Evolutionary conservation across 2,329 filamentous ascomycete species (phyloP).

Genomic region (Diaporthe longicolla): DNA sequence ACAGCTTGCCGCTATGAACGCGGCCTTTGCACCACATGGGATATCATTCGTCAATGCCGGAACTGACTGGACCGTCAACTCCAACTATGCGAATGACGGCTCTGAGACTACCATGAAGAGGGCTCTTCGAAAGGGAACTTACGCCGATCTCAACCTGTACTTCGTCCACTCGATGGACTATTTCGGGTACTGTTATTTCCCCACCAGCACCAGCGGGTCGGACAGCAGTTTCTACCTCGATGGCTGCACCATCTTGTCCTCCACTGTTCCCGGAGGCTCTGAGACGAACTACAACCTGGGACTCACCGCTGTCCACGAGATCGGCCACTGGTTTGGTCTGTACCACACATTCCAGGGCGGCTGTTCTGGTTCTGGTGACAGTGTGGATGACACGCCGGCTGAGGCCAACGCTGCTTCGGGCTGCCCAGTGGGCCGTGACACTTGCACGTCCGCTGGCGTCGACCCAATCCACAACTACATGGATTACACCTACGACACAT

Average conservation of each 20-base stretch:
- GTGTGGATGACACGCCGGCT: conserved; percentile 57
- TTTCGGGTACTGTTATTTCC: conserved; percentile 64
- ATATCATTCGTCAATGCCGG: conserved; percentile 61
- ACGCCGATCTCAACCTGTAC: conserved; percentile 62
- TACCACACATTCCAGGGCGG: conserved; percentile 61
- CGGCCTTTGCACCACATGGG: conserved; percentile 58
- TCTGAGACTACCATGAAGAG: conserved; percentile 60
- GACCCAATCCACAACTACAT: conserved; percentile 56
- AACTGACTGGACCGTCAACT: conserved; percentile 58
- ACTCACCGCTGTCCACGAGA: conserved; percentile 56
- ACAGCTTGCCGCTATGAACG: conserved; percentile 63
- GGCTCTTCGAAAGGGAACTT: conserved; percentile 58
- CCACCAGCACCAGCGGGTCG: conserved; percentile 53
- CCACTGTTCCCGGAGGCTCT: conserved; percentile 50
- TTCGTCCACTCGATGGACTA: conserved; percentile 56
- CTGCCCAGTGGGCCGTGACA: conserved; percentile 54
- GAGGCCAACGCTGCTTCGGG: conserved; percentile 53
- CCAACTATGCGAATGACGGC: conserved; percentile 58
- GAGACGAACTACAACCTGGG: conserved; percentile 54
- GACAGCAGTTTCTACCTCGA: conserved; percentile 47
- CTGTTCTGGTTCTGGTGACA: conserved; percentile 54
- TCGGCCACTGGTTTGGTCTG: conserved; percentile 61
- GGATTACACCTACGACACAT: conserved; percentile 56
- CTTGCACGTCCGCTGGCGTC: conserved; percentile 49
- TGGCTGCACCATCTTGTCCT: conserved; percentile 50